Conservation (phyloP, 345 rosid genomes). For the Rhizophora apiculata region DNA sequence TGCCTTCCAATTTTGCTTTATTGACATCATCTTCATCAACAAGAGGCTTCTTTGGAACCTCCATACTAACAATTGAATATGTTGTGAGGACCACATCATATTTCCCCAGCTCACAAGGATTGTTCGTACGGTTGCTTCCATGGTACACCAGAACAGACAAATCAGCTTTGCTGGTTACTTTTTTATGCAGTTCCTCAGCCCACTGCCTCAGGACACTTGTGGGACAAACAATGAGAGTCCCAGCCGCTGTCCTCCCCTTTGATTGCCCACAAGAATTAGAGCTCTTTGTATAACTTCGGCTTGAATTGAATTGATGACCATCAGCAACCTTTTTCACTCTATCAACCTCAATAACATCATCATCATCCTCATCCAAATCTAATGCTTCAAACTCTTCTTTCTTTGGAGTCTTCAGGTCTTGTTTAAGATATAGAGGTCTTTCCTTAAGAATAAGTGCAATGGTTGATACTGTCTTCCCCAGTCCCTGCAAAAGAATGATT, state of each 20-base stretch:
- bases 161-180: constrained; percentile 64
- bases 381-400: constrained; percentile 51
- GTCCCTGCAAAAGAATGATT: constrained; percentile 55
- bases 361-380: constrained; percentile 70
- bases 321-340: constrained; percentile 29
- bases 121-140: constrained; percentile 85
- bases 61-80: constrained; percentile 93
- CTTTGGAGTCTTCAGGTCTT: constrained; percentile 31
- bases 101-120: constrained; percentile 74
- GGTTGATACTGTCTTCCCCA: constrained; percentile 92
- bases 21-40: constrained; percentile 59
- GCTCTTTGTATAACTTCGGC: constrained; percentile 21
- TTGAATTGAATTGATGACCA: constrained; percentile 21
- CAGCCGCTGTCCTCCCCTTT: constrained; percentile 85
- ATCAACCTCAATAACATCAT: constrained; percentile 27
- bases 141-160: constrained; percentile 85
- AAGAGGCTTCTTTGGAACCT: constrained; percentile 89
- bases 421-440: constrained; percentile 48
- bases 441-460: constrained; percentile 93
- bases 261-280: constrained; percentile 28
- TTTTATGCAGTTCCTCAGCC: constrained; percentile 76
- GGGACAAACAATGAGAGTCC: constrained; percentile 97
- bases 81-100: constrained; percentile 95
- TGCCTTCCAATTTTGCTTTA: constrained; percentile 43
- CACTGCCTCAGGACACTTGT: constrained; percentile 96